Base-by-base conservation (phyloP, 352 stramenopile species). In the Phytophthora cryptogea region DNA sequence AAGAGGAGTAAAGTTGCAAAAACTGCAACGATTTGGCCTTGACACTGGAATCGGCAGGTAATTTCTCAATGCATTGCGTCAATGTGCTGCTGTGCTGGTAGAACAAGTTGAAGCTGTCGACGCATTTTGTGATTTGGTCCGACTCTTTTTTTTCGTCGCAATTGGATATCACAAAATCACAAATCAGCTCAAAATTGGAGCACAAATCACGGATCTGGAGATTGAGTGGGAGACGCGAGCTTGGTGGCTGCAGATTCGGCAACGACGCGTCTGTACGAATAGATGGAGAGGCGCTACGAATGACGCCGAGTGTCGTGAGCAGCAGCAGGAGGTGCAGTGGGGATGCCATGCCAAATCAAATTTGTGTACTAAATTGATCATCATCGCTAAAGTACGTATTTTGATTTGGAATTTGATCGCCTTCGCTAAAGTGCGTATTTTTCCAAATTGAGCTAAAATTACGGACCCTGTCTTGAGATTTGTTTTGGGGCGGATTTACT, bases 101-200 rank as follows among this genome's bases (percentile, higher is more conserved):
- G 54, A 80, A 87, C 26, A 83, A 69, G 64, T 76, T 41, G 42
- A 89, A 87, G 44, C 68, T 80, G 59, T 76, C 70, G 39, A 72
- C 23, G 51, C 80, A 89, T 17, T 71, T 66, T 27, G 44, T 10
- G 28, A 68, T 53, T 39, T 49, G 23, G 33, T 23, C 43, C 27
- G 23, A 8, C 27, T 7, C 14, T 20, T 27, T 31, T 54, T n/a
- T 43, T 17, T 41, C 13, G 42, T 58, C 45, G 68, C 77, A 89
- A 16, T 78, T 51, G n/a, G 56, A 16, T 8, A 59, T 53, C 4
- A 74, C 75, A 45, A 74, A 87, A 28, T 70, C 55, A 59, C 75
- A 83, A 28, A 89, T 73, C 2, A 43, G 16, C 17, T 55, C 36
- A 30, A 89, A 86, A 10, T 72, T 59, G 3, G 49, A 27, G 55